Conservation (phyloP, 2,329 filamentous ascomycete species). For the Mollisiaceae sp. region DNA sequence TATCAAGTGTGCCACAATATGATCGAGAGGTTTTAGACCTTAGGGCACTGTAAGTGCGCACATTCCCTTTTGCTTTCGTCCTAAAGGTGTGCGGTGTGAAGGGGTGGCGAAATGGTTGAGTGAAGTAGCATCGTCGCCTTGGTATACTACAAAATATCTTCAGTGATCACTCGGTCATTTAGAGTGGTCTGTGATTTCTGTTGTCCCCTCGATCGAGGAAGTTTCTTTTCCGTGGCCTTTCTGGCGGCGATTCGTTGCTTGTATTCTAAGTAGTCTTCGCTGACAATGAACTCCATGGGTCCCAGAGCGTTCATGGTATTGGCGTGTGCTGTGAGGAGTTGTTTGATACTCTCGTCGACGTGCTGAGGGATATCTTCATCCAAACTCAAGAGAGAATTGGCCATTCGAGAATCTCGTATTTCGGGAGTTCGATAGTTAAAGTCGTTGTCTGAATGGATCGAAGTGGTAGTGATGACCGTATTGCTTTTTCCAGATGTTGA, state of each 20-base stretch:
- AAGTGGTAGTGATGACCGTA: not conserved
- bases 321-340: conserved; percentile 5
- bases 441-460: not conserved
- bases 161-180: not conserved
- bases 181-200: not conserved
- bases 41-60: not conserved
- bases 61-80: not conserved
- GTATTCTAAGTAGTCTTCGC: conserved; percentile 18
- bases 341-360: conserved; percentile 22
- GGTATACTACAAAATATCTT: not conserved
- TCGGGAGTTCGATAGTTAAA: not conserved
- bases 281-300: conserved; percentile 16
- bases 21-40: not conserved
- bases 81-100: not conserved
- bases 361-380: conserved; percentile 21
- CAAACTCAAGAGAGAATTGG: not conserved
- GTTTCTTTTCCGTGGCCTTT: conserved; percentile 17
- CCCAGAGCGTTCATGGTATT: conserved; percentile 10
- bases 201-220: conserved; percentile 20
- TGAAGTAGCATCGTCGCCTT: not conserved
- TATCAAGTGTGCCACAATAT: not conserved
- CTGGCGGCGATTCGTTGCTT: conserved; percentile 14
- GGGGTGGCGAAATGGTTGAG: not conserved
- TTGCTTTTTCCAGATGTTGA: not conserved
- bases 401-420: conserved; percentile 9